These are phyloP conservation scores for Allantophomopsis lycopodina DNA, from an alignment of 2,329 filamentous ascomycete species.

Conservation along the genomic window DNA sequence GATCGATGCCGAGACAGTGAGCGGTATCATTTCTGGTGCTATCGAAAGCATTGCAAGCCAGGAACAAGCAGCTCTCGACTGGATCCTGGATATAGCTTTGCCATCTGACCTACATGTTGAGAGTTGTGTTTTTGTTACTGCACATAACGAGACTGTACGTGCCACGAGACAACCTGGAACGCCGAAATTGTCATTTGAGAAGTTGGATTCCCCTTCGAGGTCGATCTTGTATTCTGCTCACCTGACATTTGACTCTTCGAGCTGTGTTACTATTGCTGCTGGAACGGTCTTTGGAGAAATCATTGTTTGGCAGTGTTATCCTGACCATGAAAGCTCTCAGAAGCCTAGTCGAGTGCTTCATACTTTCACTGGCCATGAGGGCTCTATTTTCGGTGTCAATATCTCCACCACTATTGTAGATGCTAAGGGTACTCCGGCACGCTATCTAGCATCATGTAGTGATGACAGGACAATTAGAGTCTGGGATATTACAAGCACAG, in stretches of 20 bases:
- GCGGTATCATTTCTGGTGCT: conserved; percentile 3
- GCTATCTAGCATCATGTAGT: conserved; percentile 81
- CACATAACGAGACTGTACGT: conserved; percentile 49
- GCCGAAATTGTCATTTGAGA: conserved; percentile 24
- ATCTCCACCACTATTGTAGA: conserved; percentile 46
- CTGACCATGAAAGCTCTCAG: conserved; percentile 10
- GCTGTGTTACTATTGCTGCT: conserved; percentile 60
- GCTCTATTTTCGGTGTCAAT: conserved; percentile 81
- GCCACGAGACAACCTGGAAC: conserved; percentile 13
- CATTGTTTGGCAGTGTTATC: conserved; percentile 66
- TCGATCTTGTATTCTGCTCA: conserved; percentile 83
- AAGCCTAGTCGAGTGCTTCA: conserved; percentile 29
- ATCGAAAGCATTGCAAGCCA: conserved; percentile 7
- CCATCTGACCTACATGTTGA: conserved; percentile 25
- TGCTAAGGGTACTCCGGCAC: conserved; percentile 24
- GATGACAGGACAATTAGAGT: conserved; percentile 83
- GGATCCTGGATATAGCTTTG: conserved; percentile 58
- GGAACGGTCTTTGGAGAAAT: conserved; percentile 95
- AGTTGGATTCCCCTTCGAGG: conserved; percentile 50
- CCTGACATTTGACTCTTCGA: conserved; percentile 44
- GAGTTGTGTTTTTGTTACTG: conserved; percentile 55
- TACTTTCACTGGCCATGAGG: conserved; percentile 62
- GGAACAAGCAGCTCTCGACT: conserved; percentile 47
- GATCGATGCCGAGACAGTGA: conserved; percentile 17
- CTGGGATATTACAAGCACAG: conserved; percentile 52